A percentile compares a stretch with the other conserved stretches of the same genome.
These are phyloP conservation scores for Arachnomyces sp. DNA, from an alignment of 2,329 filamentous ascomycete species.

Conservation along the genomic window DNA sequence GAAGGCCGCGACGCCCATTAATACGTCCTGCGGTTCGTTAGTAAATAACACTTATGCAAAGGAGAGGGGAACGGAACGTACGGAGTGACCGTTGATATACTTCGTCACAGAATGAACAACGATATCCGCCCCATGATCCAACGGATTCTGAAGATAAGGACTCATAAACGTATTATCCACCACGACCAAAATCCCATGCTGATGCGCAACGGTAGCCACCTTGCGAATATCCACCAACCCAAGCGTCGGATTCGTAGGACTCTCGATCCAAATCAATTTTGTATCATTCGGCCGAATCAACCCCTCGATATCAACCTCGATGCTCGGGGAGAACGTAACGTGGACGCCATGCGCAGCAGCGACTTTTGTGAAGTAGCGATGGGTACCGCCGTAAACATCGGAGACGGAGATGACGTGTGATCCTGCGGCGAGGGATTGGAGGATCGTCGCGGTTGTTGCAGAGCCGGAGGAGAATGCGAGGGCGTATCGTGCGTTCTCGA, in stretches of 20 bases:
- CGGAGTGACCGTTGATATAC: slow-evolving; percentile 92
- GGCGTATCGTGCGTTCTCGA: slow-evolving; percentile 87
- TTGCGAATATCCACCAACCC: slow-evolving; percentile 86
- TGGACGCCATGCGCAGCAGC: slow-evolving; percentile 87
- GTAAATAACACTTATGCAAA: slow-evolving; percentile 6
- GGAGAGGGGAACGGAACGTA: slow-evolving; percentile 18
- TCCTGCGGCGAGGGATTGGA: slow-evolving; percentile 83
- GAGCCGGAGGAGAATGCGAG: slow-evolving; percentile 92
- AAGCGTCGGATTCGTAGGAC: slow-evolving; percentile 88
- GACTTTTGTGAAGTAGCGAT: slow-evolving; percentile 98
- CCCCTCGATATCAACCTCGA: slow-evolving; percentile 76
- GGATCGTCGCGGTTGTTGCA: slow-evolving; percentile 83
- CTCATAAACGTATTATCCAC: slow-evolving; percentile 98
- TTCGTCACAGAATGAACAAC: slow-evolving; percentile 97
- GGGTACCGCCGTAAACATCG: slow-evolving; percentile 95
- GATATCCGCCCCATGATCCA: slow-evolving; percentile 91
- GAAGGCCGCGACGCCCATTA: slow-evolving; percentile 96
- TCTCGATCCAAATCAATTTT: slow-evolving; percentile 95
- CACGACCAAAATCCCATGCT: slow-evolving; percentile 86
- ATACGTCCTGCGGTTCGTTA: slow-evolving; percentile 56
- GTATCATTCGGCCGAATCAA: slow-evolving; percentile 76
- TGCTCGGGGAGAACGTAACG: slow-evolving; percentile 88
- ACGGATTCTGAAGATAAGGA: slow-evolving; percentile 92
- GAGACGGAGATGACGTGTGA: slow-evolving; percentile 94
- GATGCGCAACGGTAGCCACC: slow-evolving; percentile 73